phyloP scores from a whole-genome alignment of 1,284 basidiomycete species.

The Ganoderma leucocontextum region DNA sequence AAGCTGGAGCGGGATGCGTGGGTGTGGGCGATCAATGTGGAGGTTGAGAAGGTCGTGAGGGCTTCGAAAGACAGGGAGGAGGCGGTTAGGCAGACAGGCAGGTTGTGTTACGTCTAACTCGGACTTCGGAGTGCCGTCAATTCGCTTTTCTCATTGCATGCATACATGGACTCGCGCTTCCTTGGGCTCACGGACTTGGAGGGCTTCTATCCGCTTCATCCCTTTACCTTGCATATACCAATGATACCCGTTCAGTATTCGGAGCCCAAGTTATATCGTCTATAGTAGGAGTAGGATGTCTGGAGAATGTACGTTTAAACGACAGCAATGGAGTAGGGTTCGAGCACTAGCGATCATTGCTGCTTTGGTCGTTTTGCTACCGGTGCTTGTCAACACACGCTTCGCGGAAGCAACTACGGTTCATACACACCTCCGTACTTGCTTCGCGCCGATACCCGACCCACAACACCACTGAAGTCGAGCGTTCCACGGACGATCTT shows the following conservation, averaged over 20 bases:
- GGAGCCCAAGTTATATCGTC: conserved; percentile 3
- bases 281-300: conserved; percentile 16
- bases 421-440: conserved; percentile 89
- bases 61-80: conserved; percentile 64
- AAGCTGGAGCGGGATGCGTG: conserved; percentile 86
- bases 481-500: conserved; percentile 94
- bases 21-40: conserved; percentile 86
- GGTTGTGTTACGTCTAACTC: conserved; percentile 42
- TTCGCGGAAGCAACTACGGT: background rate
- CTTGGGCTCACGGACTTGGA: background rate
- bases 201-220: conserved; percentile 4
- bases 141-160: background rate
- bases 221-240: conserved; percentile 13
- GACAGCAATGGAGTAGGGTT: conserved; percentile 20
- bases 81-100: conserved; percentile 64
- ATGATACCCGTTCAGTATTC: conserved; percentile 15
- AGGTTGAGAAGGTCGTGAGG: conserved; percentile 81
- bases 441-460: conserved; percentile 84
- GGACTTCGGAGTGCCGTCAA: background rate
- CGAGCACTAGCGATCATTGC: conserved; percentile 11
- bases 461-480: conserved; percentile 93
- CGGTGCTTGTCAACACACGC: background rate
- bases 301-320: conserved; percentile 27
- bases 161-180: background rate
- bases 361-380: conserved; percentile 32